A percentile compares a stretch with the other conserved stretches of the same genome.
These are phyloP conservation scores for Zizania latifolia DNA, from an alignment of 176 grass and related monocot genomes.

Conservation along the genomic window DNA sequence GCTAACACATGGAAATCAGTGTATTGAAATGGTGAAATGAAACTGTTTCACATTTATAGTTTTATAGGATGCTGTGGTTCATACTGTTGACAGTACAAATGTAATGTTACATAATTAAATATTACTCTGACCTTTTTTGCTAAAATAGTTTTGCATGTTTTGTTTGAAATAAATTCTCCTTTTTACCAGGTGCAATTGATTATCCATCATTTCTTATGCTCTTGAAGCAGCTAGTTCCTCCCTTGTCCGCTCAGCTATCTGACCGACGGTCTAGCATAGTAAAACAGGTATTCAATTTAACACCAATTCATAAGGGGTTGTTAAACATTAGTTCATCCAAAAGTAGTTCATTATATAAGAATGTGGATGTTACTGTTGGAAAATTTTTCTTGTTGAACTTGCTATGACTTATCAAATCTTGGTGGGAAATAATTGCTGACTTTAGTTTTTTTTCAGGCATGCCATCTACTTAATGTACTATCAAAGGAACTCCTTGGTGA, in stretches of 20 bases:
- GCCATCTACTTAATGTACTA: constrained; percentile 74
- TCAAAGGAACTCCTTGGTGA: constrained; percentile 84
- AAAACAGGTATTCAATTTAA: constrained; percentile 51
- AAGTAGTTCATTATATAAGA: neutral
- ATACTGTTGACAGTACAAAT: constrained; percentile 8
- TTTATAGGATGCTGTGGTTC: neutral
- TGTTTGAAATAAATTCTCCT: neutral
- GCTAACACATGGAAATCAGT: neutral
- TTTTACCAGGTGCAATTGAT: constrained; percentile 61
- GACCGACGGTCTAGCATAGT: constrained; percentile 80
- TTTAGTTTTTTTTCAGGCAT: constrained; percentile 43
- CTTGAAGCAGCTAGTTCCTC: constrained; percentile 67
- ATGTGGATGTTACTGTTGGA: neutral
- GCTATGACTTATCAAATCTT: constrained; percentile 1
- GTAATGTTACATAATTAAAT: neutral
- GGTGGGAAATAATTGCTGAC: constrained; percentile 4
- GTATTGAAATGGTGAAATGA: neutral
- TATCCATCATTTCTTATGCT: constrained; percentile 66
- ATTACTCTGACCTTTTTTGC: constrained; percentile 16
- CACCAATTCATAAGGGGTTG: neutral
- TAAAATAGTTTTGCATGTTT: neutral
- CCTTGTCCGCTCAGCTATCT: constrained; percentile 54
- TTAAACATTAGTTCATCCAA: neutral
- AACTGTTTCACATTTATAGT: neutral
- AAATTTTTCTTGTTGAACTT: constrained; percentile 12